Evolutionary conservation across 768 basidiomycete species (phyloP), one percentile per base, ranked within the genome.

Genomic region (Piloderma croceum): DNA sequence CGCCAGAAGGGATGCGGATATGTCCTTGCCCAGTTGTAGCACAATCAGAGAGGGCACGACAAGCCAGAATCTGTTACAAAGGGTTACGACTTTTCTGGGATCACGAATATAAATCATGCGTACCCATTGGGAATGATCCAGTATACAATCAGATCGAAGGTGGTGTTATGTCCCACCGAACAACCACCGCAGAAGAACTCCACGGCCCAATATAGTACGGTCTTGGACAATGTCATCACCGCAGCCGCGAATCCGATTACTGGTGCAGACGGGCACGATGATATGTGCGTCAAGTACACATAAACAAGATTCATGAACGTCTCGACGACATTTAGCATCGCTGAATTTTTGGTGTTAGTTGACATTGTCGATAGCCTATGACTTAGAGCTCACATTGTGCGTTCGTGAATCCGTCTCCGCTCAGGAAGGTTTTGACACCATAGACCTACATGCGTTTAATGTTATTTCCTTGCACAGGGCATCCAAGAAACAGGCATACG

Each of bases 81-180:
- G n/a, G n/a, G n/a, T n/a, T n/a, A n/a, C n/a, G n/a, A n/a, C n/a
- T n/a, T n/a, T n/a, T n/a, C n/a, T n/a, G 27, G 15, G 27, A 9
- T 15, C 27, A 9, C 27, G 27, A 9, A 29, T 21, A 24, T 4
- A 4, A 38, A 35, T 33, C 33, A 19, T n/a, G 49, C 81, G 37
- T 50, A 86, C 86, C 83, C 87, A 47, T 90, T 90, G 0, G 90
- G 86, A 33, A 89, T 54, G 41, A 89, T 67, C 77, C 79, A 93
- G 38, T 76, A 73, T 15, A 77, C 35, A 20, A 85, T 15, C 31
- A 85, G 58, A 23, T 71, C 68, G 33, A 52, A 46, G 18, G 64
- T 41, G 9, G 67, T 51, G 52, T 92, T 93, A 54, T 94, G 91
- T 7, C 88, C 88, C 21, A 81, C 65, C 7, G 76, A 67, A 52